Evolutionary conservation across 169 alveolate genomes (phyloP), one percentile per base, ranked within the genome.

Genomic region (Plasmodium fragile): DNA sequence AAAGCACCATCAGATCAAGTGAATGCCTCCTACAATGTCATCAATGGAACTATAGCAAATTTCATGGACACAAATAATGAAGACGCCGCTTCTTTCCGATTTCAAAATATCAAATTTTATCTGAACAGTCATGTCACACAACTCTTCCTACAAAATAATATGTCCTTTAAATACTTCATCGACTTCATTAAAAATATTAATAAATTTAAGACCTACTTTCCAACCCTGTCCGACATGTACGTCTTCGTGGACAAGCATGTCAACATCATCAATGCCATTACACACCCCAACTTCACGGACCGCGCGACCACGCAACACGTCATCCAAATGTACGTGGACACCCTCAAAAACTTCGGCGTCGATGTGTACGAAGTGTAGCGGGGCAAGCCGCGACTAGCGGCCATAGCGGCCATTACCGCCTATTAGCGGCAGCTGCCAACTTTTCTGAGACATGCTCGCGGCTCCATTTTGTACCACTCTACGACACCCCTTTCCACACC

Each of bases 161-260:
- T 78, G 70, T 52, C 65, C n/a, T 78, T 75, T 34, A 87, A 75
- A 34, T 59, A 77, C 81, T 78, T 87, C 32, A 11, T 36, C 6
- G 52, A 75, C 2, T 59, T 87, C 32, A 77, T 78, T 16, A 55
- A 87, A 87, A 52, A 75, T 34, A 59, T 87, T 13, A 77, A 87
- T 71, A 77, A 34, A 3, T 87, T 77, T 34, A 87, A 87, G 81
- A 34, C 30, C 30, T 87, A 78, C 71, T 87, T 87, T 45, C 93
- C 93, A 2, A 10, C 93, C 32, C 52, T 87, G 45, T 55, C 93
- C 0, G 93, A 87, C 72, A 4, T 87, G 52, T 87, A 87, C 72
- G 22, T 87, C 3, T 78, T 55, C 49, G 30, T 87, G 1, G 93
- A 87, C 32, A 87, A 78, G 73, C 81, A 55, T 11, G 93, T 87